These are phyloP conservation scores for Metarhizium guizhouense DNA, from an alignment of 2,329 filamentous ascomycete species.

Conservation along the genomic window DNA sequence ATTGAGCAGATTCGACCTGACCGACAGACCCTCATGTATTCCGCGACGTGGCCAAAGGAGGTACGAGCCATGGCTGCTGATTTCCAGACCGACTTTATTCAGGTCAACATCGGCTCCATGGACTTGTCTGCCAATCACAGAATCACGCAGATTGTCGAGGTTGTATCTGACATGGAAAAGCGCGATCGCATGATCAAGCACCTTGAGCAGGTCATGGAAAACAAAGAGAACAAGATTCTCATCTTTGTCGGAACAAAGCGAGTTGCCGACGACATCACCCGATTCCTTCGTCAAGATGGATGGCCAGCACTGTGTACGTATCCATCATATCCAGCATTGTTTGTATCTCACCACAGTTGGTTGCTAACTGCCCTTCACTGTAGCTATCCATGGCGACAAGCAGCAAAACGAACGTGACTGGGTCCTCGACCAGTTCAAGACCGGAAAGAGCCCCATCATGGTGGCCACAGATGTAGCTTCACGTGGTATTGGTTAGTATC, in stretches of 20 bases:
- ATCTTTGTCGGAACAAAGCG: conserved; percentile 93
- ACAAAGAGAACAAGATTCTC: conserved; percentile 88
- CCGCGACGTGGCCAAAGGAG: conserved; percentile 98
- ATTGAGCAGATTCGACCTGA: conserved; percentile 95
- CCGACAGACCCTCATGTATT: conserved; percentile 99
- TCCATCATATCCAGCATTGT: conserved; percentile 22
- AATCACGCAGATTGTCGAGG: conserved; percentile 96
- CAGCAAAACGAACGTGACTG: conserved; percentile 99
- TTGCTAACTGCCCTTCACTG: conserved; percentile 5
- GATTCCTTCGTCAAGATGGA: conserved; percentile 93
- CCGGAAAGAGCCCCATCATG: conserved; percentile 99
- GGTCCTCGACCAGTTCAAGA: conserved; percentile 99
- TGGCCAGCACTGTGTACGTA: conserved; percentile 91
- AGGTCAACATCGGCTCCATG: conserved; percentile 97
- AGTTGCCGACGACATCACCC: conserved; percentile 94
- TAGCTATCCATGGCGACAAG: conserved; percentile 97
- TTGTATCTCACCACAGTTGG: conserved; percentile 25
- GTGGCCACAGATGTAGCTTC: conserved; percentile 99
- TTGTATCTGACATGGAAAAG: conserved; percentile 95
- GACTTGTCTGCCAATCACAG: conserved; percentile 95
- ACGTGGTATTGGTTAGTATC: conserved; percentile 99
- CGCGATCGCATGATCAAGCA: conserved; percentile 96
- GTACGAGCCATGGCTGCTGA: conserved; percentile 85
- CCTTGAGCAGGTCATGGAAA: conserved; percentile 94
- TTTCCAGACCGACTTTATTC: conserved; percentile 92